Base-by-base conservation (phyloP, 352 stramenopile genomes). In the Globisporangium lucens region DNA sequence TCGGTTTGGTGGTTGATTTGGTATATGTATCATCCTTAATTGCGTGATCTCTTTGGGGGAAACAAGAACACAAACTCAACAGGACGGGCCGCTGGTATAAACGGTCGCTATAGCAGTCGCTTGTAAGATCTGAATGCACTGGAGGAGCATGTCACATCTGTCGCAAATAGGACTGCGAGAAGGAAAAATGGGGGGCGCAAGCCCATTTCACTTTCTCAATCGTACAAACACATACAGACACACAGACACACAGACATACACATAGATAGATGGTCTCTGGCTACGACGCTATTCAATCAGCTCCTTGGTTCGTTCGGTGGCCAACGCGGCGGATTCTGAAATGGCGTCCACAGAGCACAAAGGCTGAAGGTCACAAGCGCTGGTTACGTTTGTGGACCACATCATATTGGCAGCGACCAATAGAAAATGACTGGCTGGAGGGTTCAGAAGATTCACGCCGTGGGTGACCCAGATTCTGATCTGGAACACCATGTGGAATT, bases 31-130 rank as follows among this genome's bases (percentile, higher is more conserved):
- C 80, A 80, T 90, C 84, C 79, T 82, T 82, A 90, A 93, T 93
- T 93, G 73, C 79, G 84, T 75, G 75, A 74, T 78, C 83, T 80
- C 78, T 78, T 78, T 78, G 70, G 78, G 75, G 68, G 74, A 75
- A 86, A 82, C 77, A 75, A 89, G 80, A 80, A 68, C 75, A 67
- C 82, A 90, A 89, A 93, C 84, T 93, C 84, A 93, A 93, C 84
- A 78, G 84, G 84, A 91, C 70, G 79, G 77, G 63, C 73, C 79
- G 84, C 84, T 93, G 73, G 79, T 90, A 83, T 89, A 89, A 93
- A 93, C 84, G 78, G 66, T 93, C 75, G 57, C 84, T 93, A 76
- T 93, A 80, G 84, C 84, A 91, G 82, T 89, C 79, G 62, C 78
- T 88, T 91, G 84, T 93, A 93, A 93, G 84, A 91, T 81, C 79